Percentiles rank a stretch among this genome's conserved stretches.
Conservation (phyloP, 2,329 filamentous ascomycete genomes). For the Neocatenulostroma microsporum region DNA sequence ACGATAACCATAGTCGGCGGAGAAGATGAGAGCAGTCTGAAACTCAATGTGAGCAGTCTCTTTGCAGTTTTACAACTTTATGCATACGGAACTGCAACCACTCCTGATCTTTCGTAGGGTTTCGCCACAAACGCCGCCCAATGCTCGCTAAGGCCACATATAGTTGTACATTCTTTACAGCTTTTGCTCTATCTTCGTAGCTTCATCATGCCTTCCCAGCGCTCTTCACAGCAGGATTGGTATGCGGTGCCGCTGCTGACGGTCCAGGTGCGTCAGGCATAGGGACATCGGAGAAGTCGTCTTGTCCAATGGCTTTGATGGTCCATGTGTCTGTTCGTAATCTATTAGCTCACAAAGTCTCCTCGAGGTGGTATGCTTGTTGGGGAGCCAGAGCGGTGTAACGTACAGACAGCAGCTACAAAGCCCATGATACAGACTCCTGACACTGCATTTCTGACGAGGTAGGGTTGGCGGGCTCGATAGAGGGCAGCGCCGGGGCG, state of each 20-base stretch:
- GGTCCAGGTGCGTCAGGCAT: constrained; percentile 65
- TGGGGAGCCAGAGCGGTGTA: constrained; percentile 45
- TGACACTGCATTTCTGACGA: constrained; percentile 80
- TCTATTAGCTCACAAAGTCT: background rate
- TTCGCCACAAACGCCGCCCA: constrained; percentile 14
- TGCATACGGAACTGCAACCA: too few relatives aligned
- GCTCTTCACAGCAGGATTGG: constrained; percentile 16
- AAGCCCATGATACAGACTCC: constrained; percentile 68
- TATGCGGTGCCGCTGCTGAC: constrained; percentile 26
- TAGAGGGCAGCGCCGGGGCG: constrained; percentile 82
- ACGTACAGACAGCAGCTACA: constrained; percentile 80
- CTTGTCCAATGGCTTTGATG: constrained; percentile 82
- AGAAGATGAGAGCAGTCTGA: too few relatives aligned
- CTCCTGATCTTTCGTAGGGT: too few relatives aligned
- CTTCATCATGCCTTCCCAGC: constrained; percentile 16
- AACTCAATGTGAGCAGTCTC: too few relatives aligned
- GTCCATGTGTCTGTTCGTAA: constrained; percentile 61
- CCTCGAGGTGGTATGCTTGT: constrained; percentile 67
- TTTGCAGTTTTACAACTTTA: too few relatives aligned
- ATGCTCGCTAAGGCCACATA: constrained; percentile 8
- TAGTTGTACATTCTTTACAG: background rate
- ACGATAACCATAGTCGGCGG: too few relatives aligned
- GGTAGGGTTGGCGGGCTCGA: constrained; percentile 82
- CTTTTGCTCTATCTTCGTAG: background rate
- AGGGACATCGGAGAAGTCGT: constrained; percentile 92